A percentile compares a stretch with the other conserved stretches of the same genome.
Evolutionary conservation across 2,329 filamentous ascomycete genomes (phyloP).

Genomic region (Trichoderma hamatum): DNA sequence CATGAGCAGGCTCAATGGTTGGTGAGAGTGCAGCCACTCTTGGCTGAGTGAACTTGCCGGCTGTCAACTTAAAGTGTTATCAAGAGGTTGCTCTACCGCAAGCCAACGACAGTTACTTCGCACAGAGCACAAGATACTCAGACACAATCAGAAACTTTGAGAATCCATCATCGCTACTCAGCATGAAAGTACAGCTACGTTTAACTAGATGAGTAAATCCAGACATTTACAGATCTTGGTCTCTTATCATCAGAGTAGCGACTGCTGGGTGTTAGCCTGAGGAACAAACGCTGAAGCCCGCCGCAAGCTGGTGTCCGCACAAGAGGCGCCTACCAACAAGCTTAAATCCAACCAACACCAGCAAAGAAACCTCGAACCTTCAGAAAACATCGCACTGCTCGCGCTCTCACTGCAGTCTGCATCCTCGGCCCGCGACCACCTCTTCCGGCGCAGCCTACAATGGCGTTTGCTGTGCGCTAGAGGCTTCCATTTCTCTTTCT

Average conservation of each 20-base stretch:
- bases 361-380: background rate
- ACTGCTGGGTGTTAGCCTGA: background rate
- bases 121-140: background rate
- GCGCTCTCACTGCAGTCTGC: background rate
- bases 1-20: background rate
- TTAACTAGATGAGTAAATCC: background rate
- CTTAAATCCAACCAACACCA: background rate
- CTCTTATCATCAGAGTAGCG: background rate
- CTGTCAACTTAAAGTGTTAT: background rate
- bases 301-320: background rate
- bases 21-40: background rate
- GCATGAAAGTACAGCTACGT: too few relatives aligned
- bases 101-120: background rate
- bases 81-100: background rate
- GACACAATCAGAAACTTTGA: background rate
- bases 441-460: background rate
- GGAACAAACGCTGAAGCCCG: background rate
- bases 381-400: background rate
- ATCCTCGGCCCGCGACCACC: background rate
- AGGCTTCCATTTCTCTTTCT: background rate
- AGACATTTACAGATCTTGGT: background rate
- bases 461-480: conserved; percentile 7
- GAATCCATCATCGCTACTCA: background rate
- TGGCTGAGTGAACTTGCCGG: background rate
- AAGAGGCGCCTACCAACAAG: background rate